Evolutionary conservation across 495 filamentous ascomycete species (phyloP), one percentile per base, ranked within the genome.

Genomic region (Margaritispora aquatica): DNA sequence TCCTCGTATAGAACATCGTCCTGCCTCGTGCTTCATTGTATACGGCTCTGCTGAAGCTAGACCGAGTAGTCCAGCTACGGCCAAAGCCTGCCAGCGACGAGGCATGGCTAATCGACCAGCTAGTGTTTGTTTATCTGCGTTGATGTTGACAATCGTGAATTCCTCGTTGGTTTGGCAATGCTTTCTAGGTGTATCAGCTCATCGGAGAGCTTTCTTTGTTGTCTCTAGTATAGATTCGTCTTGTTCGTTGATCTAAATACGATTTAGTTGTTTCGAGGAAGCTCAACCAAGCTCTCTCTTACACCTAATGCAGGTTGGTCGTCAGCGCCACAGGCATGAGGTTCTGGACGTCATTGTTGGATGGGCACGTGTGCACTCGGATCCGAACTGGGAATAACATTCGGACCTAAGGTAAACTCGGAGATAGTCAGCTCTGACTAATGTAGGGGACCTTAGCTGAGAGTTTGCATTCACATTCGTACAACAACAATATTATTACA

Each of bases 1-100:
- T 4, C 92, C 92, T 24, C 92, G 84, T 53, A 98, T 86, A 0
- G 94, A 89, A 74, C 94, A 98, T 62, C 94, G 83, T 13, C 94
- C 95, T 51, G 83, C 76, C 75, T 96, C 92, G 64, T 97, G 95
- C 63, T 85, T 88, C 26, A 78, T 75, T 0, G 80, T 82, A 51
- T 72, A 77, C 22, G 58, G 23, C 36, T 67, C 67, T 20, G 48
- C 49, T 3, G 57, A 61, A 27, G 41, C 62, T 38, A 64, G 54
- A 22, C 57, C 48, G 17, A 69, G 22, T n/a, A 64, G 23, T n/a
- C 22, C 59, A 19, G 58, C 61, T 13, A 63, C 21, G 19, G 51
- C 59, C 46, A 48, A 57, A 27, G 59, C 56, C 44, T 34, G 52
- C 64, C 60, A 66, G 11, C 63, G 57, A 26, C 55, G 53, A 49